phyloP scores from a whole-genome alignment of 345 rosid genomes.

The Anastatica hierochuntica region DNA sequence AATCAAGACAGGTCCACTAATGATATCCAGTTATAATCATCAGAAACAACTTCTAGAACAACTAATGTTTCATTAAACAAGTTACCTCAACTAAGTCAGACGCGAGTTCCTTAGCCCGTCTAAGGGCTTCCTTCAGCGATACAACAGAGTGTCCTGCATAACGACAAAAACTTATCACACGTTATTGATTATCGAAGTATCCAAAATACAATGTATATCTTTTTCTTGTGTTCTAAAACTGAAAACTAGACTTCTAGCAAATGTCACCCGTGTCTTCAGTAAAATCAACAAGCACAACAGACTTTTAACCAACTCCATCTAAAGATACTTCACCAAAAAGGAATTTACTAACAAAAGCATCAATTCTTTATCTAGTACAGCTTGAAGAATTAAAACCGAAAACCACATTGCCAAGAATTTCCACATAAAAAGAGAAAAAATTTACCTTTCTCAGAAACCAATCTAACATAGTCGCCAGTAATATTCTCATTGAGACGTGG shows the following conservation, averaged over 20 bases:
- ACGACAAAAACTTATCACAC: background rate
- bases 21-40: background rate
- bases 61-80: background rate
- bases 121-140: constrained; percentile 21
- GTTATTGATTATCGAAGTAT: no score
- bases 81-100: constrained; percentile 28
- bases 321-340: background rate
- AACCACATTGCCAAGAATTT: no score
- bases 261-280: background rate
- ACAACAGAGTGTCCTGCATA: constrained; percentile 25
- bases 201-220: no score
- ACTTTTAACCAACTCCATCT: background rate
- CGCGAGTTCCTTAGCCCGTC: constrained; percentile 23
- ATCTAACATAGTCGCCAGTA: constrained; percentile 18
- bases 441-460: constrained; percentile 22
- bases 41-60: background rate
- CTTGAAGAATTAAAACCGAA: no score
- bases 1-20: background rate
- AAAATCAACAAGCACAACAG: background rate
- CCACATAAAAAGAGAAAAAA: background rate
- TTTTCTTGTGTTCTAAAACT: constrained; percentile 4
- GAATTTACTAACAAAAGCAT: background rate
- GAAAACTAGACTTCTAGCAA: background rate
- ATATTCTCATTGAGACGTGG: constrained; percentile 29
- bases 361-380: background rate